These are phyloP conservation scores for Nepenthes gracilis DNA, from an alignment of 148 eudicot genomes.

Conservation along the genomic window DNA sequence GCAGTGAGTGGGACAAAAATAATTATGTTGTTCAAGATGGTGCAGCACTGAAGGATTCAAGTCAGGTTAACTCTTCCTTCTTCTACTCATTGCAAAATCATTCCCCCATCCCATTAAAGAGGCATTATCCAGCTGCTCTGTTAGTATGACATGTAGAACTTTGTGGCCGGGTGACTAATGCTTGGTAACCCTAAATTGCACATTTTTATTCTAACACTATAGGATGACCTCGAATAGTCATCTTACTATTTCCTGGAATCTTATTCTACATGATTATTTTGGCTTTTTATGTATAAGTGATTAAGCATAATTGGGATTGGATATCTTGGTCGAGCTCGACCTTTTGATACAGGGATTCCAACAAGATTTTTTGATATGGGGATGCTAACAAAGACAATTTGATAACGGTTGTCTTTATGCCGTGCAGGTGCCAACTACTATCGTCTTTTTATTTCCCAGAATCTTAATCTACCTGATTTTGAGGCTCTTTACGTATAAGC, in stretches of 20 bases:
- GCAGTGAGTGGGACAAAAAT: constrained; percentile 33
- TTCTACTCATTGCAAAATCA: not conserved
- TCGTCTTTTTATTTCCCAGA: too few relatives aligned
- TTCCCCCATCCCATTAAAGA: not conserved
- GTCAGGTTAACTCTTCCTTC: constrained; percentile 31
- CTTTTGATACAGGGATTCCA: not conserved
- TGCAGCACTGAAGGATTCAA: constrained; percentile 19
- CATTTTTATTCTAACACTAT: too few relatives aligned
- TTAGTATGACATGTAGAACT: too few relatives aligned
- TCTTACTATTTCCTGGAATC: too few relatives aligned
- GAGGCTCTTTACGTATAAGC: too few relatives aligned
- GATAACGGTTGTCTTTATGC: not conserved
- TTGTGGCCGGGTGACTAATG: too few relatives aligned
- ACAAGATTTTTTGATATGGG: too few relatives aligned
- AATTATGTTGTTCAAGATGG: constrained; percentile 33
- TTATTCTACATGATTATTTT: too few relatives aligned
- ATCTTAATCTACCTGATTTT: too few relatives aligned
- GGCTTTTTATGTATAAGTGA: too few relatives aligned
- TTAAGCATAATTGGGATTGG: not conserved
- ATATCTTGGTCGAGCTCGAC: not conserved
- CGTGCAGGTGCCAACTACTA: constrained; percentile 33
- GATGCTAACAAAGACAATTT: not conserved
- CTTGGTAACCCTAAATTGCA: too few relatives aligned
- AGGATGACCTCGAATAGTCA: too few relatives aligned
- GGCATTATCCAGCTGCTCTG: not conserved